Evolutionary conservation across 139 green algal genomes (phyloP).

Genomic region (Cymbomonas tetramitiformis): DNA sequence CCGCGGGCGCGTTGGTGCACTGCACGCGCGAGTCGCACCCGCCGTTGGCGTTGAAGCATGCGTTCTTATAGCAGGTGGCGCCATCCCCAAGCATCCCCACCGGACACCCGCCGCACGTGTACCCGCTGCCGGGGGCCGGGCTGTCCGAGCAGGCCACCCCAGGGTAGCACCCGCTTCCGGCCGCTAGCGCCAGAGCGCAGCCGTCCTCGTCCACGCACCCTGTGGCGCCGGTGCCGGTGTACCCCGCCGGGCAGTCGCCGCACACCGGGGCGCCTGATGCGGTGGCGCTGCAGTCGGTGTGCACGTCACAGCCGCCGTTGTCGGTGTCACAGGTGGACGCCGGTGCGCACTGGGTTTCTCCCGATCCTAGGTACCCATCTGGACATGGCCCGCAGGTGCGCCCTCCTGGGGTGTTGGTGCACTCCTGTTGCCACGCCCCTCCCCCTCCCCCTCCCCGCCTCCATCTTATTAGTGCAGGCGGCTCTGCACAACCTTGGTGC

Average conservation of each 20-base stretch:
- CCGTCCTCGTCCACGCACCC: constrained; percentile 4
- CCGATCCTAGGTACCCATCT: too few relatives aligned
- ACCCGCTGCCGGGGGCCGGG: background rate
- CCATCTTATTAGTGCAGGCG: too few relatives aligned
- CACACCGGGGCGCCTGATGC: background rate
- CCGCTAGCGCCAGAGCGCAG: too few relatives aligned
- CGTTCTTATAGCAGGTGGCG: constrained; percentile 5
- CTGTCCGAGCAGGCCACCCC: background rate
- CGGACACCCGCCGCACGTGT: constrained; percentile 5
- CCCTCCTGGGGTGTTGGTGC: too few relatives aligned
- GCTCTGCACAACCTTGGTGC: too few relatives aligned
- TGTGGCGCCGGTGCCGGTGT: background rate
- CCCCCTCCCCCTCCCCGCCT: too few relatives aligned
- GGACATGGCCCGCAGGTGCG: too few relatives aligned
- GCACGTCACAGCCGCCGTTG: constrained; percentile 11
- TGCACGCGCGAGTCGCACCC: background rate
- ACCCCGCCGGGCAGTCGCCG: background rate
- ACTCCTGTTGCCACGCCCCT: too few relatives aligned
- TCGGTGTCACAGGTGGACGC: too few relatives aligned
- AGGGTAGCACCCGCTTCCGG: background rate
- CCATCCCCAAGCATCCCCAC: background rate
- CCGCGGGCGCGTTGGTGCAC: background rate
- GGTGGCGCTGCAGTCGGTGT: background rate
- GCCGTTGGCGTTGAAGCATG: background rate
- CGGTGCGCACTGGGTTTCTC: too few relatives aligned